Evolutionary conservation across 208 protist genomes (phyloP).

Genomic region (Acanthamoeba sp.): DNA sequence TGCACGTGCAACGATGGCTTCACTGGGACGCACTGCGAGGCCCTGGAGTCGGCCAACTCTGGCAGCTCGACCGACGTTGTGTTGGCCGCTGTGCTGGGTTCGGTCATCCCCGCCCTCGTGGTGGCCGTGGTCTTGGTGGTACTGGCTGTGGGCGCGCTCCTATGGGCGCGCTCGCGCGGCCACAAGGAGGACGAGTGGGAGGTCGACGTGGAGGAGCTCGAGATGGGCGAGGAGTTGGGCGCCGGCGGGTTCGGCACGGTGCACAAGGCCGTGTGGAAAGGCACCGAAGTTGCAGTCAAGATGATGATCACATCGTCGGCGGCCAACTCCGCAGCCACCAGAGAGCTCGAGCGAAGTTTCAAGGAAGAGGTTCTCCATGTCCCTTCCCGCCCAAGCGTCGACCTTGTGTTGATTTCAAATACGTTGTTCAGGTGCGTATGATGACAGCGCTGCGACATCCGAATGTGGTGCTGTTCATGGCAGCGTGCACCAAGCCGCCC

Average conservation of each 20-base stretch:
- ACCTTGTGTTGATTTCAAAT: not conserved
- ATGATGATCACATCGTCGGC: not conserved
- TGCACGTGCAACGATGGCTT: not conserved
- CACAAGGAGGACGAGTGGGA: conserved; percentile 8
- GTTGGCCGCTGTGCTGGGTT: not conserved
- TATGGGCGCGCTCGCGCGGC: not conserved
- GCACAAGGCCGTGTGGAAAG: conserved; percentile 60
- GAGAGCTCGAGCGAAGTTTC: conserved; percentile 76
- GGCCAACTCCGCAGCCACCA: not conserved
- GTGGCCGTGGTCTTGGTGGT: not conserved
- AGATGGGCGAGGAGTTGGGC: conserved; percentile 21
- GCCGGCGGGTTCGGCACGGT: not conserved
- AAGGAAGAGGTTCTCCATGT: conserved; percentile 73
- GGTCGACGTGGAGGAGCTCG: conserved; percentile 27
- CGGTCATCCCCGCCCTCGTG: not conserved
- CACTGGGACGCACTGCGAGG: not conserved
- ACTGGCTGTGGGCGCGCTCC: not conserved
- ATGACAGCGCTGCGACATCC: conserved; percentile 81
- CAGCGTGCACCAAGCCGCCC: conserved; percentile 36
- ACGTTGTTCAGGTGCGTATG: conserved; percentile 77
- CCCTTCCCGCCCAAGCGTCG: not conserved
- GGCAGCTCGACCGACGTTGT: not conserved
- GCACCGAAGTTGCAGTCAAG: conserved; percentile 72
- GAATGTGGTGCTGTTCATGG: conserved; percentile 83
- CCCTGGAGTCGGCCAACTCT: not conserved